Percentiles rank a stretch among this genome's conserved stretches.
Evolutionary conservation across 1,284 basidiomycete genomes (phyloP).

Genomic region (Papiliotrema fonsecae): DNA sequence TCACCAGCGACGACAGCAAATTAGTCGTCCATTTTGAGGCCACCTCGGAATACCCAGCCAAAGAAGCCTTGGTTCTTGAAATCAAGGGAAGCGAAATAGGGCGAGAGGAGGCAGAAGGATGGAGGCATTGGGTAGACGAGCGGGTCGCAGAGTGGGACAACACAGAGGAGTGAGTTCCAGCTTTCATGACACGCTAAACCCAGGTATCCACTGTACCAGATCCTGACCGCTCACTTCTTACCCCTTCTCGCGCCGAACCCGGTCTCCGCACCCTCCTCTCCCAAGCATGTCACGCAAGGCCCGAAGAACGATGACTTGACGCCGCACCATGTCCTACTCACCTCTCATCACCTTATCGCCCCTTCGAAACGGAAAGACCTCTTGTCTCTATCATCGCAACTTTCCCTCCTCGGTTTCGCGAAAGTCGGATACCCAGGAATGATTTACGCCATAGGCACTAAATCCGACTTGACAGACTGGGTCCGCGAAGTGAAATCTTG

Average conservation of each 20-base stretch:
- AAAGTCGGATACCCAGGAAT: slow-evolving; percentile 69
- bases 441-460: slow-evolving; percentile 61
- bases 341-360: slow-evolving; percentile 68
- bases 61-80: slow-evolving; percentile 14
- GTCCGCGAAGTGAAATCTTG: slow-evolving; percentile 63
- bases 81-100: slow-evolving; percentile 50
- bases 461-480: slow-evolving; percentile 59
- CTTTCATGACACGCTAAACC: background rate
- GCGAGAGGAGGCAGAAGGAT: slow-evolving; percentile 49
- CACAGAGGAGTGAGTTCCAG: slow-evolving; percentile 52
- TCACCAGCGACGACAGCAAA: slow-evolving; percentile 49
- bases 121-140: slow-evolving; percentile 53
- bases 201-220: slow-evolving; percentile 61
- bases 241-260: slow-evolving; percentile 51
- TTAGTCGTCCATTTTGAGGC: slow-evolving; percentile 50
- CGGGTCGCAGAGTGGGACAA: slow-evolving; percentile 50
- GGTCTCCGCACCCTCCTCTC: background rate
- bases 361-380: slow-evolving; percentile 63
- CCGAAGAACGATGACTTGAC: slow-evolving; percentile 3
- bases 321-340: slow-evolving; percentile 60
- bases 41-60: slow-evolving; percentile 30
- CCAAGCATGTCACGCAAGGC: background rate
- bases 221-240: slow-evolving; percentile 58
- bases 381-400: slow-evolving; percentile 57
- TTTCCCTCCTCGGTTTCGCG: slow-evolving; percentile 60